These are phyloP conservation scores for Inonotus hispidus DNA, from an alignment of 1,284 basidiomycete species.

Conservation along the genomic window DNA sequence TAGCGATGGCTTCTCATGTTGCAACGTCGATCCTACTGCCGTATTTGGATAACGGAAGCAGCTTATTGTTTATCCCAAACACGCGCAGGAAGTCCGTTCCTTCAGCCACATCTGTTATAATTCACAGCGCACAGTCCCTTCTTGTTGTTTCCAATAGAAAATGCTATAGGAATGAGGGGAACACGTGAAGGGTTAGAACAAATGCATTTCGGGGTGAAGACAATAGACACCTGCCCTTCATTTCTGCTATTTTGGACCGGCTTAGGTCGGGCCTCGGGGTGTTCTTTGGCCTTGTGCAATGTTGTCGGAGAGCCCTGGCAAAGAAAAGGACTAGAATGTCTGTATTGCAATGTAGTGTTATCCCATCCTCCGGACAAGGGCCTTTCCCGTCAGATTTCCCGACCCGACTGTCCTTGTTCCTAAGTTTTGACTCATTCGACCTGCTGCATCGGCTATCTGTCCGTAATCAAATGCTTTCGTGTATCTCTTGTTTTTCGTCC, in stretches of 20 bases:
- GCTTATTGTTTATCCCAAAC: not conserved
- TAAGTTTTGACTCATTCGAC: no score
- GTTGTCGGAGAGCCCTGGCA: not conserved
- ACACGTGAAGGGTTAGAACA: slow-evolving; percentile 1
- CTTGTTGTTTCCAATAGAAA: not conserved
- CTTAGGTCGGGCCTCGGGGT: not conserved
- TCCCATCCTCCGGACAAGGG: not conserved
- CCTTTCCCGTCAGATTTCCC: not conserved
- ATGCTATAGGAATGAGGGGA: not conserved
- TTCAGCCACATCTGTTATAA: slow-evolving; percentile 7
- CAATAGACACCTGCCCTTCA: not conserved
- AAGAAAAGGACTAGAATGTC: not conserved
- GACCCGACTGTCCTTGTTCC: not conserved
- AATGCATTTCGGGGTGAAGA: not conserved
- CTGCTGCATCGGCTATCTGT: no score
- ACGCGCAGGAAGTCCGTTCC: not conserved
- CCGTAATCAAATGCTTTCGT: no score
- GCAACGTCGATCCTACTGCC: not conserved
- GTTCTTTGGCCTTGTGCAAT: not conserved
- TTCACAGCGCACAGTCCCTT: not conserved
- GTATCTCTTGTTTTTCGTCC: not conserved
- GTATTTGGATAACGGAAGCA: not conserved
- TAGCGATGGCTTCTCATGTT: not conserved
- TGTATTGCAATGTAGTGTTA: not conserved
- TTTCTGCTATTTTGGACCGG: not conserved